Conservation (phyloP, 257 asterid genomes). For the Solanum bulbocastanum region DNA sequence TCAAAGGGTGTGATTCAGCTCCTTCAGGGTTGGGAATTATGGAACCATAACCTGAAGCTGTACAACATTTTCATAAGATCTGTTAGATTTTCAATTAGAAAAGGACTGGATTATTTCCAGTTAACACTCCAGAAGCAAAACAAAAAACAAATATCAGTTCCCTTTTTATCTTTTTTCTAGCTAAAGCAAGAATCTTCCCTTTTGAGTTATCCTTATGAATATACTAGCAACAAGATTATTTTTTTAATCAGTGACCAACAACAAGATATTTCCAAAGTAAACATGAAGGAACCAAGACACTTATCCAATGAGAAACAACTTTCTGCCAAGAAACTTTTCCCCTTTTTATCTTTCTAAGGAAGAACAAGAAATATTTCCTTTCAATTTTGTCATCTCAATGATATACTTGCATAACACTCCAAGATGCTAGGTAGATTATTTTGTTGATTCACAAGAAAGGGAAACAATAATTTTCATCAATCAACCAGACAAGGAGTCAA, state of each 20-base stretch:
- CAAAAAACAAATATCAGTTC: background rate
- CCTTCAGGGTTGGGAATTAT: conserved; percentile 63
- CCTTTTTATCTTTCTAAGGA: background rate
- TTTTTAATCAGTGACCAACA: background rate
- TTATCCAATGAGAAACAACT: background rate
- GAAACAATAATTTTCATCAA: background rate
- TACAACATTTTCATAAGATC: background rate
- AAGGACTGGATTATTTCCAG: background rate
- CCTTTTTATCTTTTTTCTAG: background rate
- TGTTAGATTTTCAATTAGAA: background rate
- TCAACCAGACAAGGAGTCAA: background rate
- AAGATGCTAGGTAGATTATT: background rate
- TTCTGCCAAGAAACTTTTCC: background rate
- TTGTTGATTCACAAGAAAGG: background rate
- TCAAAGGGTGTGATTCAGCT: conserved; percentile 64
- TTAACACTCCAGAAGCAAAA: background rate
- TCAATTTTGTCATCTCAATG: background rate
- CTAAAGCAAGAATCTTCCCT: background rate
- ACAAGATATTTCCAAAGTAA: background rate
- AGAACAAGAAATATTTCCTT: background rate
- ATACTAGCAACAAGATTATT: background rate
- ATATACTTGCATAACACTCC: background rate
- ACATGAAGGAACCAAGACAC: background rate
- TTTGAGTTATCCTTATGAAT: background rate
- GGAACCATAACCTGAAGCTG: conserved; percentile 92